Percentiles rank a stretch among this genome's conserved stretches.
Evolutionary conservation across 139 green algal species (phyloP).

Genomic region (Diplosphaera chodatii): DNA sequence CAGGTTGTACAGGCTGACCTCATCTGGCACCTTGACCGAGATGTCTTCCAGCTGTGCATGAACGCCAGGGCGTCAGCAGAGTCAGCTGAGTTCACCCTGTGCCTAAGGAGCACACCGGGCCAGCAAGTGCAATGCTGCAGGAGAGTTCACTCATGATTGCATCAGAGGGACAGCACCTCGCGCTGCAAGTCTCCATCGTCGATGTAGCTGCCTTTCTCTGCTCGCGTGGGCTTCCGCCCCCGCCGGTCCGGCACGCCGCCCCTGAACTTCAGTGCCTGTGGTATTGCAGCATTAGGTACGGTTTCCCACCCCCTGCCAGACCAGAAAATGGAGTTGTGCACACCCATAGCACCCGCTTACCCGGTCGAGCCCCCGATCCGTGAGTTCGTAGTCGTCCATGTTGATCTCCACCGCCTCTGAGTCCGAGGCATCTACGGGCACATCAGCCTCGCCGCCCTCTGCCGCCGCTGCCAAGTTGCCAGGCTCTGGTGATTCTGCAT

Average conservation of each 20-base stretch:
- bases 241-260: neutral
- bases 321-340: too few species aligned
- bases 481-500: too few species aligned
- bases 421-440: neutral
- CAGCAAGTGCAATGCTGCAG: too few species aligned
- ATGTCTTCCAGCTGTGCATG: constrained; percentile 15
- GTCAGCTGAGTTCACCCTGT: too few species aligned
- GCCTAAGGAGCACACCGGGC: too few species aligned
- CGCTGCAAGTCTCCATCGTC: constrained; percentile 23
- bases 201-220: constrained; percentile 28
- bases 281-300: too few species aligned
- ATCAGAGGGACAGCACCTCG: too few species aligned
- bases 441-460: neutral
- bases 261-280: neutral
- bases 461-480: too few species aligned
- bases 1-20: constrained; percentile 42
- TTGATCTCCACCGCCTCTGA: neutral
- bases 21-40: constrained; percentile 25
- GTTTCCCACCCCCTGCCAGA: too few species aligned
- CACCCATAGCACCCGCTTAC: too few species aligned
- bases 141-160: too few species aligned
- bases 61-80: too few species aligned
- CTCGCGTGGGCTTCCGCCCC: neutral
- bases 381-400: neutral
- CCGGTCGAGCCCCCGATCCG: neutral